Base-by-base conservation (phyloP, 2,329 filamentous ascomycete genomes). In the Stemphylium vesicarium region DNA sequence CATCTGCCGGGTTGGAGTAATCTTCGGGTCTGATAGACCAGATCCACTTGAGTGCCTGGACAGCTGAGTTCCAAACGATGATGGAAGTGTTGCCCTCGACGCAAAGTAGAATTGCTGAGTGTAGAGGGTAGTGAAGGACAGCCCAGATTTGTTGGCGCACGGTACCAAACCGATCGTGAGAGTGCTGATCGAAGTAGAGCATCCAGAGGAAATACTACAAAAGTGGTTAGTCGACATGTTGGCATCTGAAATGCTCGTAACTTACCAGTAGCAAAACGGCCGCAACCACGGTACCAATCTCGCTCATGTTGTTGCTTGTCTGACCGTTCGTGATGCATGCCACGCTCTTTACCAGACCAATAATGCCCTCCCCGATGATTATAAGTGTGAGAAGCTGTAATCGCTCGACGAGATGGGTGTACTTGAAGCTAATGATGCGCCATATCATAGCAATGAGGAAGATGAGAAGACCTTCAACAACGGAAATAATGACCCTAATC, bases 301-400 rank as follows among this genome's bases (percentile, higher is more conserved):
- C 65, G 13, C 55, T 57, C 7, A 54, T 41, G 24, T 65, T 64
- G 35, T 66, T 66, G 31, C 32, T 50, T 3, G 52, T 43, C 18
- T 66, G 62, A 4, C 59, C 57, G 29, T 66, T 68, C 4, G 59
- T 63, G 15, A 70, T 68, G 22, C 63, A 64, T 3, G 65, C 59
- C 4, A 68, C 55, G 29, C 59, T 50, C 62, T 80, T 78, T 36
- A 79, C 79, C 50, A 87, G 74, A 5, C 82, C 80, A 22, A 87
- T 85, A 26, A 86, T 82, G 35, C 84, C 84, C 63, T 88, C 85
- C 13, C 86, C 85, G 44, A 88, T 80, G 50, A 88, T 84, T 57
- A 88, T 86, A 36, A 87, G 76, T 0, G 85, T 88, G 50, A 88
- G 76, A 1, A 87, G 77, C 4, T 80, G 81, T 12, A 88, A 79